Evolutionary conservation across 2,329 filamentous ascomycete genomes (phyloP), one percentile per base, ranked within the genome.

Genomic region (Xylariaceae sp.): DNA sequence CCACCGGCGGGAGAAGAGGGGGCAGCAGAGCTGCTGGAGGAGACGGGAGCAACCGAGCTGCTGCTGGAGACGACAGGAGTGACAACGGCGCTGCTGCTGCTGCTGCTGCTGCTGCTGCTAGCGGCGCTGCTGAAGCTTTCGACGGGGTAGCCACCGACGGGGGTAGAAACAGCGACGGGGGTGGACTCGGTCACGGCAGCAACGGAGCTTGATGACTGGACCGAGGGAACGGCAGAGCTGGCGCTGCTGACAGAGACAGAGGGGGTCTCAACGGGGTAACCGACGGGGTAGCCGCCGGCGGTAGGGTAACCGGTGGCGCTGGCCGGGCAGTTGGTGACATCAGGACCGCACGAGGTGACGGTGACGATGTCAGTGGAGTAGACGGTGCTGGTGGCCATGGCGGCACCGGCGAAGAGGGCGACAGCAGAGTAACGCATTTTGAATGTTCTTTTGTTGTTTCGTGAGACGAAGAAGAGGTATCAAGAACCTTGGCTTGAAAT

Each of bases 341-440:
- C 78, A 53, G 83, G 76, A 60, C 74, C 79, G 79, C 83, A 86
- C 56, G 81, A 83, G 73, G 82, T 86, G 78, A 85, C 76, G 75
- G 83, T 86, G 67, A 82, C 76, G 71, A 80, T 77, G 71, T 84
- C 78, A 65, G 81, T 84, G 71, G 76, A 74, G 80, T 82, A 84
- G 75, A 85, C 75, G 70, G 82, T 79, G 68, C 70, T 73, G 66
- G 72, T 69, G 65, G 72, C 72, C 67, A 76, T 67, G 66, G 72
- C 77, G 70, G 75, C 77, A 69, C 74, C 77, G 67, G 77, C 78
- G 70, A 84, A 76, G 70, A 81, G 71, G 72, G 77, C 77, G 70
- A 78, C 77, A 70, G 78, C 76, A 71, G 78, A 71, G 81, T 84
- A 85, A 82, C 81, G 81, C 83, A 86, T 86, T 71, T 85, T 86